Conservation (phyloP, 2,329 filamentous ascomycete genomes). For the Colletotrichum orbiculare region DNA sequence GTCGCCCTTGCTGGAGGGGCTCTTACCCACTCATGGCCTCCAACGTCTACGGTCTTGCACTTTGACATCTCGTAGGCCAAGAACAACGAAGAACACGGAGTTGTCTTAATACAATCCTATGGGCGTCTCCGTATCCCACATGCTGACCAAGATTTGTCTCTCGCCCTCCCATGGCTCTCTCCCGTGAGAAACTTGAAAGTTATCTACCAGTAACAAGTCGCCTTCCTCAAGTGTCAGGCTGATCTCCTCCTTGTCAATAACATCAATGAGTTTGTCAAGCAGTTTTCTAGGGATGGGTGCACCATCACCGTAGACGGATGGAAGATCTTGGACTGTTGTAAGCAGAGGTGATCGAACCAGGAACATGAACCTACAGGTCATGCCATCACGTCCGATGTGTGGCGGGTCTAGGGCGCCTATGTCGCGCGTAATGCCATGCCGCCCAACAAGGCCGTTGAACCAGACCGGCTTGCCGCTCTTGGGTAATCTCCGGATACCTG, state of each 20-base stretch:
- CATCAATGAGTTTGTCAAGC: slow-evolving; percentile 36
- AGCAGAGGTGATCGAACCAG: neutral
- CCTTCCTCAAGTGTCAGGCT: slow-evolving; percentile 35
- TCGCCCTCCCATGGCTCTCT: slow-evolving; percentile 34
- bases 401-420: slow-evolving; percentile 37
- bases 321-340: slow-evolving; percentile 14
- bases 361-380: slow-evolving; percentile 31
- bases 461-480: slow-evolving; percentile 30
- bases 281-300: slow-evolving; percentile 29
- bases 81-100: neutral
- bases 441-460: slow-evolving; percentile 37
- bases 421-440: slow-evolving; percentile 37
- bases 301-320: slow-evolving; percentile 36
- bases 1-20: too few species aligned
- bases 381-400: slow-evolving; percentile 35
- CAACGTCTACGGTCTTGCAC: too few species aligned
- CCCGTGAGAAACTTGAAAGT: slow-evolving; percentile 37
- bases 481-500: slow-evolving; percentile 29
- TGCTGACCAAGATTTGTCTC: slow-evolving; percentile 28
- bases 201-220: slow-evolving; percentile 37
- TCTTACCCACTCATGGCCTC: too few species aligned
- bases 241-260: slow-evolving; percentile 38
- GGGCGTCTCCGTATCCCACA: slow-evolving; percentile 23
- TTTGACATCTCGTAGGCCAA: too few species aligned
- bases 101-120: slow-evolving; percentile 7